Conservation (phyloP, 2,329 filamentous ascomycete genomes). For the Chlorencoelia australis region DNA sequence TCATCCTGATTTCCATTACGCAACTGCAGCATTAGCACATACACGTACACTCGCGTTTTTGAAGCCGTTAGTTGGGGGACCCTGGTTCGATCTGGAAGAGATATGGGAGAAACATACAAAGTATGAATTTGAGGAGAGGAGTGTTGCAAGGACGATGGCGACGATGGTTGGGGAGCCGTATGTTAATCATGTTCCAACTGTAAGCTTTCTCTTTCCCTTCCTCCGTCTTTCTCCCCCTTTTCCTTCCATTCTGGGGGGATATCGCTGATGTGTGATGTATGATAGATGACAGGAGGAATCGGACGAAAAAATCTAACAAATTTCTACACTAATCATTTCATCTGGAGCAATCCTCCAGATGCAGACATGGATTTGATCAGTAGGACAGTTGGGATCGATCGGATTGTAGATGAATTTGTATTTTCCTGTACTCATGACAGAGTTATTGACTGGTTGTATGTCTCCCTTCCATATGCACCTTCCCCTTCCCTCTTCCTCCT, state of each 20-base stretch:
- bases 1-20: slow-evolving; percentile 30
- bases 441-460: slow-evolving; percentile 60
- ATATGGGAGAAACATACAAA: slow-evolving; percentile 74
- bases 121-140: slow-evolving; percentile 59
- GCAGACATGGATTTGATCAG: slow-evolving; percentile 59
- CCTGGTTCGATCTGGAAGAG: slow-evolving; percentile 63
- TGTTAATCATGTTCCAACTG: slow-evolving; percentile 66
- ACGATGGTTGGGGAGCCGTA: slow-evolving; percentile 76
- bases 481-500: too few species aligned
- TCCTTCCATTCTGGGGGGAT: neutral
- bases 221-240: neutral
- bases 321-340: slow-evolving; percentile 67
- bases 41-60: slow-evolving; percentile 56
- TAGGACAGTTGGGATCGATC: slow-evolving; percentile 60
- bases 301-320: slow-evolving; percentile 50
- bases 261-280: too few species aligned
- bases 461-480: neutral
- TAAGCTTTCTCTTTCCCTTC: slow-evolving; percentile 20
- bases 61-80: slow-evolving; percentile 52
- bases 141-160: slow-evolving; percentile 63
- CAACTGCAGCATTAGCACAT: slow-evolving; percentile 44
- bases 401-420: slow-evolving; percentile 63
- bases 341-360: slow-evolving; percentile 62
- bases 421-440: slow-evolving; percentile 53
- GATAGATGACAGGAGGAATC: slow-evolving; percentile 47